Evolutionary conservation across 2,329 filamentous ascomycete species (phyloP).

Genomic region (Xylariales sp.): DNA sequence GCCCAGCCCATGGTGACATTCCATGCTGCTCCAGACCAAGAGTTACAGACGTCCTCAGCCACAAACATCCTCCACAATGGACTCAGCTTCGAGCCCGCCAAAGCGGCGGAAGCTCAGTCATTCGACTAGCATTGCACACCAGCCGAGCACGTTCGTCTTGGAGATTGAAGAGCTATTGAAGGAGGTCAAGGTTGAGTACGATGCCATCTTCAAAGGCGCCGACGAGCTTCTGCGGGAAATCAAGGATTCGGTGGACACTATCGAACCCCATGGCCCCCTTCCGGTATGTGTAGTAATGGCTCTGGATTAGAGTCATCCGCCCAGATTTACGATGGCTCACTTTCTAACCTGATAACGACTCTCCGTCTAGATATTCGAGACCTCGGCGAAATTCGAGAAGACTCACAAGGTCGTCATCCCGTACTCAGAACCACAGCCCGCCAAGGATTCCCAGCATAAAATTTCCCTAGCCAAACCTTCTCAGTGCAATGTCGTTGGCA

Average conservation of each 20-base stretch:
- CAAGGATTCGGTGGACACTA: slow-evolving; percentile 48
- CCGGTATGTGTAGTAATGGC: slow-evolving; percentile 47
- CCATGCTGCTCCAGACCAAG: too few relatives aligned
- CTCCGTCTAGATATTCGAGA: slow-evolving; percentile 60
- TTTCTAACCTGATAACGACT: neutral
- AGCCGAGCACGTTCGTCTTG: slow-evolving; percentile 50
- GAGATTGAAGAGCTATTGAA: slow-evolving; percentile 56
- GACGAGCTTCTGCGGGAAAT: slow-evolving; percentile 46
- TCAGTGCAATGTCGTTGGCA: slow-evolving; percentile 83
- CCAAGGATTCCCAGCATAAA: slow-evolving; percentile 74
- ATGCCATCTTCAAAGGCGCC: slow-evolving; percentile 41
- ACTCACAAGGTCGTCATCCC: slow-evolving; percentile 50
- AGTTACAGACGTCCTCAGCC: too few relatives aligned
- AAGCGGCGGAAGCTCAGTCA: slow-evolving; percentile 48
- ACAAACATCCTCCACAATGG: neutral
- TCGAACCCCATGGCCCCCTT: slow-evolving; percentile 43
- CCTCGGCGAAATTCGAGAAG: slow-evolving; percentile 25
- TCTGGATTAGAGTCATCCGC: too few relatives aligned
- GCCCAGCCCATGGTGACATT: too few relatives aligned
- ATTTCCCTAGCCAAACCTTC: slow-evolving; percentile 71
- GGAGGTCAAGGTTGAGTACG: slow-evolving; percentile 51
- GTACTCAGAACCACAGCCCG: slow-evolving; percentile 76
- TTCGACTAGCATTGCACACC: slow-evolving; percentile 23
- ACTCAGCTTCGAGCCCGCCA: slow-evolving; percentile 20
- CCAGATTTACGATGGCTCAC: neutral